Conservation (phyloP, 352 stramenopile genomes). For the Phytophthora palmivora region DNA sequence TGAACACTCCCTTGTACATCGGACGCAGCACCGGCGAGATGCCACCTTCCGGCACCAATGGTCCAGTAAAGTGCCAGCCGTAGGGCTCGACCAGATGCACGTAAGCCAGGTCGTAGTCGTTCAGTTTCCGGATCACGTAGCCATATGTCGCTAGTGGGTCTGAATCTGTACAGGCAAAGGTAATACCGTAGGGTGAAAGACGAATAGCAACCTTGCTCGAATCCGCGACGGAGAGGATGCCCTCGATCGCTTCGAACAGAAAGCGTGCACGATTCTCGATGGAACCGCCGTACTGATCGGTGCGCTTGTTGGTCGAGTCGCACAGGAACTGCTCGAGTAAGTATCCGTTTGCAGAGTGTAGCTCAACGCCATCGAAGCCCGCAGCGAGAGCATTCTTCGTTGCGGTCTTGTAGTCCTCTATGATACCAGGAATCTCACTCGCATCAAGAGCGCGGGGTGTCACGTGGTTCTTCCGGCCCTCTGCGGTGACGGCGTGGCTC, state of each 20-base stretch:
- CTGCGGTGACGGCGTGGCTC: conserved; percentile 38
- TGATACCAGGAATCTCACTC: conserved; percentile 71
- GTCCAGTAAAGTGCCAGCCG: conserved; percentile 25
- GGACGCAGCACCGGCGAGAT: conserved; percentile 42
- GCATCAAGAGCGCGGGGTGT: conserved; percentile 61
- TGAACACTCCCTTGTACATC: conserved; percentile 52
- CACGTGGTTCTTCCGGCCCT: conserved; percentile 44
- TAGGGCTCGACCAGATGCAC: conserved; percentile 50
- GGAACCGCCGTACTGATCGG: conserved; percentile 81
- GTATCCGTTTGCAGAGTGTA: conserved; percentile 92
- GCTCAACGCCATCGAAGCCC: conserved; percentile 92
- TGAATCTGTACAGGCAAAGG: conserved; percentile 16
- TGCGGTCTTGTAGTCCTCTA: conserved; percentile 74
- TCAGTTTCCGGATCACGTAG: conserved; percentile 41
- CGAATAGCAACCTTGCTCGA: conserved; percentile 36
- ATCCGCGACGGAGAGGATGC: conserved; percentile 26
- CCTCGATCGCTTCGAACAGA: conserved; percentile 73
- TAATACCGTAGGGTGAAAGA: conserved; percentile 34
- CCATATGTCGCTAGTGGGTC: conserved; percentile 26
- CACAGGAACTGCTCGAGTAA: conserved; percentile 92
- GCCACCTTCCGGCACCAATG: conserved; percentile 36
- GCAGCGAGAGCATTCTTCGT: conserved; percentile 68
- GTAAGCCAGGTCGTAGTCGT: conserved; percentile 44
- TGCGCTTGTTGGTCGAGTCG: conserved; percentile 72
- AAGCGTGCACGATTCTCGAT: conserved; percentile 83